Evolutionary conservation across 73 alveolate genomes (phyloP).

Genomic region (Paramecium tetraurelia): DNA sequence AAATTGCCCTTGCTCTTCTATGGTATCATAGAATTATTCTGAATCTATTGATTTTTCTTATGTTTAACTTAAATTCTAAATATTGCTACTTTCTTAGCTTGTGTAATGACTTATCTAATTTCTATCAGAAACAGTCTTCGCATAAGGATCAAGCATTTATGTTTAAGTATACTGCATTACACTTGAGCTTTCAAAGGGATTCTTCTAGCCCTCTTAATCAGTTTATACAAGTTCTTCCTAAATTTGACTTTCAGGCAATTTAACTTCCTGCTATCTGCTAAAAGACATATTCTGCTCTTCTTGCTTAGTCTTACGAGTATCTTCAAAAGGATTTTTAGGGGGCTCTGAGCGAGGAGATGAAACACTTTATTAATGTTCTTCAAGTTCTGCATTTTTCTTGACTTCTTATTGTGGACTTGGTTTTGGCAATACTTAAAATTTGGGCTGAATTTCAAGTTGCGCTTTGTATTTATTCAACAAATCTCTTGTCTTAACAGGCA

Average conservation of each 20-base stretch:
- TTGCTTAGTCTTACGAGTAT: background rate
- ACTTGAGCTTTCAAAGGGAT: constrained; percentile 28
- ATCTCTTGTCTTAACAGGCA: constrained; percentile 34
- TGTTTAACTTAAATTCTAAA: background rate
- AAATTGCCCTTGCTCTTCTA: background rate
- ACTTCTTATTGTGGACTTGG: background rate
- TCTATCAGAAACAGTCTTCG: background rate
- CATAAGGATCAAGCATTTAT: background rate
- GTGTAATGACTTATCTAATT: background rate
- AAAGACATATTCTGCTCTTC: background rate
- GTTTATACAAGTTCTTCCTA: background rate
- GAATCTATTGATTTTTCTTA: constrained; percentile 34
- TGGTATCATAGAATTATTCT: constrained; percentile 2
- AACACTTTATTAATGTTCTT: background rate
- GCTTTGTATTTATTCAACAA: constrained; percentile 2
- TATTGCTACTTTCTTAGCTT: constrained; percentile 4
- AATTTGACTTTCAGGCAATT: background rate
- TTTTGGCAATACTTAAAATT: background rate
- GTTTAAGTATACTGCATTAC: constrained; percentile 10
- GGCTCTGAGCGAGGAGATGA: background rate
- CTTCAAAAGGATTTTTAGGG: constrained; percentile 16
- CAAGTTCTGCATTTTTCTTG: background rate
- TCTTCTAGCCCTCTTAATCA: background rate
- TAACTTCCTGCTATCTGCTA: background rate
- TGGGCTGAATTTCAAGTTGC: background rate